Conservation (phyloP, 2,329 filamentous ascomycete species). For the Fusarium sororula region DNA sequence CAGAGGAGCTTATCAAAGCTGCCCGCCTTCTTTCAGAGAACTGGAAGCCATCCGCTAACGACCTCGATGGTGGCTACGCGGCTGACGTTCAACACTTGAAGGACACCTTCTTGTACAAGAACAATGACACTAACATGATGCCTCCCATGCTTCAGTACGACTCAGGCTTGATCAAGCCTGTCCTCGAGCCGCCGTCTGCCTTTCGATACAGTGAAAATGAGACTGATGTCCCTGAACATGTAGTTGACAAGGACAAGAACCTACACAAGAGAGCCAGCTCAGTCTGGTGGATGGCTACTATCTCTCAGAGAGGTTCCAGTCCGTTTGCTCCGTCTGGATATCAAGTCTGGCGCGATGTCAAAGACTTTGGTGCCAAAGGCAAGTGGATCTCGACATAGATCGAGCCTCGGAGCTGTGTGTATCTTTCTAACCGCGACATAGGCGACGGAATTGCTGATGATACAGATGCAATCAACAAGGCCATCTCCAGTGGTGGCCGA, state of each 20-base stretch:
- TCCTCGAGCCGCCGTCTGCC: not conserved
- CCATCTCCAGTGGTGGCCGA: constrained; percentile 51
- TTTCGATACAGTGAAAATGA: not conserved
- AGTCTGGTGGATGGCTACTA: not conserved
- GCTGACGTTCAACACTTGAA: not conserved
- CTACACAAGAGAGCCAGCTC: not conserved
- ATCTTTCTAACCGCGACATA: not conserved
- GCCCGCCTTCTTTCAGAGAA: not conserved
- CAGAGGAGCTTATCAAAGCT: not conserved
- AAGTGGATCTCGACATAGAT: not conserved
- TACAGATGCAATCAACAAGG: constrained; percentile 62
- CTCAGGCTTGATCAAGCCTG: not conserved
- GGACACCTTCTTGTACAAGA: not conserved
- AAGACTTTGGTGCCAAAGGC: constrained; percentile 49
- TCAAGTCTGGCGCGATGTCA: constrained; percentile 48
- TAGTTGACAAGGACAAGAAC: not conserved
- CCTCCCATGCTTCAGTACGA: not conserved
- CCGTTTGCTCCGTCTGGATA: not conserved
- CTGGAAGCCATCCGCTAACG: not conserved
- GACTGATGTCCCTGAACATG: not conserved
- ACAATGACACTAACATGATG: not conserved
- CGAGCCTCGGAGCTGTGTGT: not conserved
- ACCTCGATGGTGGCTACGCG: not conserved
- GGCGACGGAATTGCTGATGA: constrained; percentile 55
- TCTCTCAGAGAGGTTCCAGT: not conserved